These are phyloP conservation scores for Erysimum pusillum DNA, from an alignment of 441 rosid species.

Conservation along the genomic window DNA sequence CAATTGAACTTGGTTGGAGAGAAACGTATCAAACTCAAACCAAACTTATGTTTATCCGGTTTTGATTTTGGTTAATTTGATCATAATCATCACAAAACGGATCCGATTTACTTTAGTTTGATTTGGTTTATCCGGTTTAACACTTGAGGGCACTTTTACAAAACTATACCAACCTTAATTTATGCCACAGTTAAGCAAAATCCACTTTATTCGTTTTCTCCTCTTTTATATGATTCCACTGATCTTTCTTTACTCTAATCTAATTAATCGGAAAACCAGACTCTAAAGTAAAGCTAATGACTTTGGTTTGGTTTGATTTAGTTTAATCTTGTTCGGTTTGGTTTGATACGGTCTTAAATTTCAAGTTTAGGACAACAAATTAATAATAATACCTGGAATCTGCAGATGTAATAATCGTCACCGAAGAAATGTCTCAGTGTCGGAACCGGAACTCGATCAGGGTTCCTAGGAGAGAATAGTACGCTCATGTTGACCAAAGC, in stretches of 20 bases:
- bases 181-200: not conserved
- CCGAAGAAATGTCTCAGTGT: constrained; percentile 34
- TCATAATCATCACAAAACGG: not conserved
- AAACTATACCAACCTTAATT: not conserved
- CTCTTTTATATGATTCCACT: not conserved
- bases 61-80: not conserved
- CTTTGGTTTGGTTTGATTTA: not conserved
- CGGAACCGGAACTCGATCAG: constrained; percentile 38
- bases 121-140: not conserved
- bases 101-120: not conserved
- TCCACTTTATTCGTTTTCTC: not conserved
- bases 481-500: constrained; percentile 48
- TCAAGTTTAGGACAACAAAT: not conserved
- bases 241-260: not conserved
- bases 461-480: constrained; percentile 39
- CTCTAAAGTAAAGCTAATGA: not conserved
- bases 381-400: constrained; percentile 41
- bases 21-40: constrained; percentile 4
- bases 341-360: not conserved
- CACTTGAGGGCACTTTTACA: not conserved
- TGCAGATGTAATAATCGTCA: constrained; percentile 50
- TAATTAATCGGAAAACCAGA: not conserved
- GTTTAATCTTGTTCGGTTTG: not conserved
- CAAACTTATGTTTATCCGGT: not conserved
- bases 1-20: not conserved